These are phyloP conservation scores for Saksenaea vasiformis DNA, from an alignment of 371 early-diverging fungal genomes.

Conservation along the genomic window DNA sequence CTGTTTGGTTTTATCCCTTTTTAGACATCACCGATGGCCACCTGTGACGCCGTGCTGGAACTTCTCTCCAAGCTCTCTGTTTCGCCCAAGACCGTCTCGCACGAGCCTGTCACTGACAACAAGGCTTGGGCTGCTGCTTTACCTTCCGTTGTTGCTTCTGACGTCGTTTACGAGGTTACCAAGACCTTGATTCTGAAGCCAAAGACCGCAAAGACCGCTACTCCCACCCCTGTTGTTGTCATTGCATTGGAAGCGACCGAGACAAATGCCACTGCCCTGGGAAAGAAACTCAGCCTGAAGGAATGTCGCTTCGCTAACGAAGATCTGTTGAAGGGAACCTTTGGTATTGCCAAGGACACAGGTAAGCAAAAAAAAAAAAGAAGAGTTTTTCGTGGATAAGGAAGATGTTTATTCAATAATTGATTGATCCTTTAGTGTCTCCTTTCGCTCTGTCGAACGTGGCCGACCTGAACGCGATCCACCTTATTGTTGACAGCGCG, in stretches of 20 bases:
- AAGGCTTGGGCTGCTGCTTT: conserved; percentile 58
- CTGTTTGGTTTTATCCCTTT: neutral
- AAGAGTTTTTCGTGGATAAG: neutral
- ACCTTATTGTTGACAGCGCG: conserved; percentile 60
- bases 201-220: conserved; percentile 68
- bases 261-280: conserved; percentile 56
- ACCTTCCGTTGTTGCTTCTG: conserved; percentile 15
- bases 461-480: conserved; percentile 50
- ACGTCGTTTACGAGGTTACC: conserved; percentile 39
- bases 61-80: conserved; percentile 46
- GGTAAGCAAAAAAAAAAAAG: conserved; percentile 12
- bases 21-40: conserved; percentile 22
- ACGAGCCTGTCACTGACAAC: conserved; percentile 55
- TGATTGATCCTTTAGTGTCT: conserved; percentile 45
- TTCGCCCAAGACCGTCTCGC: conserved; percentile 46
- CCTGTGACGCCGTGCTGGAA: conserved; percentile 37
- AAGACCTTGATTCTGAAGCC: conserved; percentile 75
- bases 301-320: conserved; percentile 72
- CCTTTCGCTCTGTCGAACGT: conserved; percentile 65
- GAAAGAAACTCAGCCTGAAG: conserved; percentile 63
- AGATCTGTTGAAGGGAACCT: conserved; percentile 56
- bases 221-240: conserved; percentile 64
- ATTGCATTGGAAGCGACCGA: conserved; percentile 59
- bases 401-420: neutral
- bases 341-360: conserved; percentile 56